Base-by-base conservation (phyloP, 2,329 filamentous ascomycete genomes). In the Alternaria novae-zelandiae region DNA sequence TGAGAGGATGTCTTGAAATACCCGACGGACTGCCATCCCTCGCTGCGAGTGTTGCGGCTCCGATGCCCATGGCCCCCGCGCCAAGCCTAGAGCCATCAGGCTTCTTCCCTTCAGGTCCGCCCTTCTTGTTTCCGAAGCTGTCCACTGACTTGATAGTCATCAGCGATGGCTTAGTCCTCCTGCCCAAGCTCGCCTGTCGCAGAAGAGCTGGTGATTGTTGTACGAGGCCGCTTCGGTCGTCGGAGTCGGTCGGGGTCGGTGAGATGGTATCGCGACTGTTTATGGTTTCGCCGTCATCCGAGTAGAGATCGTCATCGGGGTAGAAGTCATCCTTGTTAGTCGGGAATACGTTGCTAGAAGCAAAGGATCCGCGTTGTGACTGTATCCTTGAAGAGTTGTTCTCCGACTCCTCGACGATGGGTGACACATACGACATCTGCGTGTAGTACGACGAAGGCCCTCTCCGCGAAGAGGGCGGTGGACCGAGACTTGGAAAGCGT, bases 391-490 rank as follows among this genome's bases (percentile, higher is more conserved):
- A 78, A 4, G 81, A 80, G 55, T 84, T 75, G 32, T 78, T 79
- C 58, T 85, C 83, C 6, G 81, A 78, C 65, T 85, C 83, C 72
- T 85, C 83, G 4, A 75, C 79, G 54, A 85, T 85, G 3, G 83
- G 83, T 30, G 83, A 81, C 25, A 85, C 83, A 25, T 82, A 82
- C 0, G 81, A 82, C 57, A 80, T 74, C 63, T 83, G 82, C 2
- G 82, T 82, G 63, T 85, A 85, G 68, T 84, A 85, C 0, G 81
- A 83, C 6, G 81, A 79, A 9, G 83, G 83, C 6, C 83, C 83
- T 76, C 81, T 74, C 26, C 83, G 76, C 7, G 83, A 78, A 1
- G 82, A 84, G 1, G 83, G 83, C n/a, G 83, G 83, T 21, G 83
- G 83, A 5, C 83, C 83, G 32, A 85, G 73, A 54, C 79, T 82